A percentile compares a stretch with the other conserved stretches of the same genome.
phyloP scores from a whole-genome alignment of 768 basidiomycete species.

The Hygrophorus pudorinus region DNA sequence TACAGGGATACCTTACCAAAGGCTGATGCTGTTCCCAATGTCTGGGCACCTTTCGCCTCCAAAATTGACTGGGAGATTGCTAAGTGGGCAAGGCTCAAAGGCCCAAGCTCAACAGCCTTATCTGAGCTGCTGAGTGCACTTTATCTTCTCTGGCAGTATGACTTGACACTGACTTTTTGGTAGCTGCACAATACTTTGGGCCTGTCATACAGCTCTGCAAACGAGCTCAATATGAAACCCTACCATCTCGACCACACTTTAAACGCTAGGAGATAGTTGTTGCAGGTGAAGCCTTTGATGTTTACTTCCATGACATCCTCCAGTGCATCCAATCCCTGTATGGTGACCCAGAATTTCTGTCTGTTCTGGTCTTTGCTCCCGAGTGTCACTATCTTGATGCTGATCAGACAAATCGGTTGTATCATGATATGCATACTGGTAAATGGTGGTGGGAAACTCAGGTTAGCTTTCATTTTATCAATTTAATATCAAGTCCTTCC shows the following conservation, averaged over 20 bases:
- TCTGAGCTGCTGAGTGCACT: slow-evolving; percentile 2
- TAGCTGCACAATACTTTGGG: too few species aligned
- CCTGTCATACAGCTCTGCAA: too few species aligned
- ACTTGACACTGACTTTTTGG: too few species aligned
- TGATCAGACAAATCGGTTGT: slow-evolving; percentile 17
- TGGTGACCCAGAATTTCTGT: slow-evolving; percentile 16
- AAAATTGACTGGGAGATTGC: slow-evolving; percentile 19
- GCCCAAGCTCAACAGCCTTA: slow-evolving; percentile 16
- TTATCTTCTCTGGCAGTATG: too few species aligned
- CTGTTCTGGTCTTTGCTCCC: slow-evolving; percentile 4
- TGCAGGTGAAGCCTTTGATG: slow-evolving; percentile 13
- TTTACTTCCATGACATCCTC: slow-evolving; percentile 14
- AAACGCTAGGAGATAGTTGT: slow-evolving; percentile 15
- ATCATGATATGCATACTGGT: slow-evolving; percentile 35
- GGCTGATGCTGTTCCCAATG: too few species aligned
- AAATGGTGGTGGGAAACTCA: slow-evolving; percentile 45
- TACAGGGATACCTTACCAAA: too few species aligned
- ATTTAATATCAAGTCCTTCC: not conserved
- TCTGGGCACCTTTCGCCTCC: slow-evolving; percentile 17
- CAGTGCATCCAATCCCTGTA: slow-evolving; percentile 15
- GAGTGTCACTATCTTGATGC: slow-evolving; percentile 4
- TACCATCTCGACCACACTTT: slow-evolving; percentile 19
- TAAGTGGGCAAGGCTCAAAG: slow-evolving; percentile 18
- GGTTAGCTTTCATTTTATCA: slow-evolving; percentile 17
- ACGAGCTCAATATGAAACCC: too few species aligned